Evolutionary conservation across 192 early-diverging fungal genomes (phyloP), one percentile per base, ranked within the genome.

Genomic region (Spizellomyces sp.): DNA sequence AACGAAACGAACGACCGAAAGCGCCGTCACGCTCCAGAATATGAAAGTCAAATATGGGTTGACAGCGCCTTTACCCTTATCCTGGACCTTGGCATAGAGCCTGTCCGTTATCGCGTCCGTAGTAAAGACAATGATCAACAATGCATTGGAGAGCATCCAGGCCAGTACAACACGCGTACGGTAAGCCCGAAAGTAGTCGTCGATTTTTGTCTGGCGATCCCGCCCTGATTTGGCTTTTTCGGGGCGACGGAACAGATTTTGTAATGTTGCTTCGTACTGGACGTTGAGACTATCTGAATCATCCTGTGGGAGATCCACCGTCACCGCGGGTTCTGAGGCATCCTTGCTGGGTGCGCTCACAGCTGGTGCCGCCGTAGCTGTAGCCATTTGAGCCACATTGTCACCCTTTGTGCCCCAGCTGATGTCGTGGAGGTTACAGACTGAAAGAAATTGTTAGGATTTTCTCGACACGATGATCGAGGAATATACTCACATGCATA

Each of bases 1-100:
- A 17, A 89, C 48, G 77, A 92, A 93, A 44, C 93, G 84, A 48
- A 95, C 76, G 0, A 80, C 85, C 36, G 91, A 81, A 56, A 95
- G 75, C 0, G 71, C 86, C 8, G 90, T 87, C n/a, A 96, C 92
- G n/a, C 83, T 85, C 92, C 92, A 96, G 72, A 96, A 91, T 64
- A 96, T 88, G 76, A 94, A 88, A 17, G 85, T 86, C 58, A 94
- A 77, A 58, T 93, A 93, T 43, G 87, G 85, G 76, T 93, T 92
- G 69, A 88, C 84, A 50, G 63, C 17, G 6, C 66, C 58, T 22
- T 54, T 10, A 12, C 60, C 66, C 27, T 44, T 55, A 19, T 62
- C 68, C 45, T 68, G 14, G 8, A 61, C 44, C 8, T 67, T 59
- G 9, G 46, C 46, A 41, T 52, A 36, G 14, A 73, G 10, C 58